A percentile compares a stretch with the other conserved stretches of the same genome.
Conservation (phyloP, 2,329 filamentous ascomycete genomes). For the Pseudogymnoascus sp. region DNA sequence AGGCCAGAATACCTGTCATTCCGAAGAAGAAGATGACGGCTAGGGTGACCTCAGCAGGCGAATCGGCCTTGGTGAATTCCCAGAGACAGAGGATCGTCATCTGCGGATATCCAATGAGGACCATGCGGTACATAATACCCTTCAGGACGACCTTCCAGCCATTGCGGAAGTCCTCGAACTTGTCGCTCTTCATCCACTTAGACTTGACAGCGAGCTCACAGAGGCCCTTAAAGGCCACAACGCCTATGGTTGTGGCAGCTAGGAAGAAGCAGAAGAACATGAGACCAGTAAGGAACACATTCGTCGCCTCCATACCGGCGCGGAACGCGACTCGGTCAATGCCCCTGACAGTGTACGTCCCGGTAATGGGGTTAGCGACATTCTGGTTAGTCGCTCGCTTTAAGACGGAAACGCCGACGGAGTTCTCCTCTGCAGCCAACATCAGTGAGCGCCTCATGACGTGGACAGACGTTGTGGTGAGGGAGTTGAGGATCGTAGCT, state of each 20-base stretch:
- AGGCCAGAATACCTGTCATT: constrained; percentile 67
- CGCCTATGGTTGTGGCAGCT: constrained; percentile 61
- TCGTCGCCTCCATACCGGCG: constrained; percentile 76
- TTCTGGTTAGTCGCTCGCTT: constrained; percentile 42
- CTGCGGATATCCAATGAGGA: constrained; percentile 85
- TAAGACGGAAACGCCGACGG: constrained; percentile 19
- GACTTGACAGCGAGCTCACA: constrained; percentile 69
- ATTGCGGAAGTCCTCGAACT: constrained; percentile 88
- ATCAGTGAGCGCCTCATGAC: constrained; percentile 47
- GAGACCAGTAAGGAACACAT: constrained; percentile 87
- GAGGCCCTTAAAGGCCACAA: constrained; percentile 71
- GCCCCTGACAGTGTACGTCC: constrained; percentile 61
- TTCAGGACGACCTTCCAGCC: constrained; percentile 89
- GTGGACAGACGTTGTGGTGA: constrained; percentile 71
- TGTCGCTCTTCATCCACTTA: constrained; percentile 73
- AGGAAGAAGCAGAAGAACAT: constrained; percentile 85
- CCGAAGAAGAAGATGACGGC: constrained; percentile 84
- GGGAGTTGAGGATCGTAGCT: constrained; percentile 65
- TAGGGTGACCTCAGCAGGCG: constrained; percentile 74
- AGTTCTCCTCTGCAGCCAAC: neutral
- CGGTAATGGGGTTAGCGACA: constrained; percentile 46
- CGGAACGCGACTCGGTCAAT: constrained; percentile 86
- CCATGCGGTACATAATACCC: constrained; percentile 84
- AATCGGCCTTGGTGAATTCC: constrained; percentile 85
- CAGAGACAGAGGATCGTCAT: constrained; percentile 86